phyloP scores from a whole-genome alignment of 1,139 yeast genomes.

The Pichia sp. region DNA sequence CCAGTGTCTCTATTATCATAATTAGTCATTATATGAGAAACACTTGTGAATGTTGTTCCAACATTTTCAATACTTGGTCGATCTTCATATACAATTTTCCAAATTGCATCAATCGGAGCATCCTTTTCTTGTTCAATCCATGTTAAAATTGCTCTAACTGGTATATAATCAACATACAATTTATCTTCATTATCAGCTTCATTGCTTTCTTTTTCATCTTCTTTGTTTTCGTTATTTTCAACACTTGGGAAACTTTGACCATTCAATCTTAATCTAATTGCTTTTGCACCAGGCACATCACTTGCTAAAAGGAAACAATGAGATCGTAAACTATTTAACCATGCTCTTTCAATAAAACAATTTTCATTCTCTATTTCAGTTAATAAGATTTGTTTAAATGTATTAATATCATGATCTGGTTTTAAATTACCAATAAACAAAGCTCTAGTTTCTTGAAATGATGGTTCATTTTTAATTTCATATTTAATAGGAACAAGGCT shows the following conservation, averaged over 20 bases:
- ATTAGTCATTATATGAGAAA: slow-evolving; percentile 37
- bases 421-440: slow-evolving; percentile 40
- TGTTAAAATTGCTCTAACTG: slow-evolving; percentile 39
- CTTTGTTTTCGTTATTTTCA: slow-evolving; percentile 23
- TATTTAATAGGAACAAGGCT: neutral
- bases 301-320: slow-evolving; percentile 40
- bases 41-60: slow-evolving; percentile 28
- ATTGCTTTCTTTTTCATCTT: slow-evolving; percentile 19
- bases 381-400: slow-evolving; percentile 34
- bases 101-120: slow-evolving; percentile 40
- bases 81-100: slow-evolving; percentile 36
- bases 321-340: slow-evolving; percentile 38
- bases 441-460: slow-evolving; percentile 38
- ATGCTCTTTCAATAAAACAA: slow-evolving; percentile 37
- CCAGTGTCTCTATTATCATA: slow-evolving; percentile 26
- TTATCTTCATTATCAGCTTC: slow-evolving; percentile 22
- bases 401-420: slow-evolving; percentile 34
- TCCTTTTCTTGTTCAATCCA: slow-evolving; percentile 44
- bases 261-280: slow-evolving; percentile 32
- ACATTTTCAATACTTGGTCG: slow-evolving; percentile 30
- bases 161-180: slow-evolving; percentile 39
- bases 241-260: slow-evolving; percentile 34
- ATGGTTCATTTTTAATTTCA: neutral
- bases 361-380: slow-evolving; percentile 28
- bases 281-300: slow-evolving; percentile 36